Base-by-base conservation (phyloP, 1,284 basidiomycete species). In the Blastosporella zonata region DNA sequence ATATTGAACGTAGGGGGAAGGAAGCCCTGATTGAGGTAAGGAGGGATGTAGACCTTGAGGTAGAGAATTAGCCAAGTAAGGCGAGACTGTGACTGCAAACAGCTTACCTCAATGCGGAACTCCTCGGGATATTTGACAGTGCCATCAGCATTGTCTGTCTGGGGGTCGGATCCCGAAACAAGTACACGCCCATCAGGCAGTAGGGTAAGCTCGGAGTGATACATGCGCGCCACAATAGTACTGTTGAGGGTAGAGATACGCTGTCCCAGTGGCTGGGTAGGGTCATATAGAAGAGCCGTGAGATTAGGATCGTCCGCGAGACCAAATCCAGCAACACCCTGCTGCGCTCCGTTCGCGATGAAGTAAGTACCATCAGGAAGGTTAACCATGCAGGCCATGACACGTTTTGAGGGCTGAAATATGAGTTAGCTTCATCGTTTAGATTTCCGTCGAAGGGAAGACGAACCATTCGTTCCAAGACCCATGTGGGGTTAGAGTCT, bases 161-260 rank as follows among this genome's bases (percentile, higher is more conserved):
- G 68, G 1, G 85, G 84, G 59, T 90, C 89, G 10, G 82, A 83
- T 0, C 90, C 90, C 2, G 85, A 85, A 35, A 91, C 70, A 43
- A 88, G 70, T 17, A 90, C 75, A 8, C 82, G 78, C 9, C 84
- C 87, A 55, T 87, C 84, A 3, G 79, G 78, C 27, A 87, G 73
- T 6, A 88, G 73, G 15, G 71, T 74, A 46, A 83, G 81, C 61
- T 88, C 87, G 0, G 84, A 87, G 61, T 94, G 91, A 59, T 94
- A 94, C 61, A 94, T 60, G 17, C 92, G 82, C 9, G 90, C 81
- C 33, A 91, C 84, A 48, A 81, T 85, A 12, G 87, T 90, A n/a
- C 64, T 75, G 63, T 75, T 69, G 55, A 84, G 72, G 68, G 87
- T 77, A 52, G 87, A 81, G 56, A 84, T 71, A 52, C 89, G 80